These are phyloP conservation scores for Solanum sparsipilum DNA, from an alignment of 257 asterid species.

Conservation along the genomic window DNA sequence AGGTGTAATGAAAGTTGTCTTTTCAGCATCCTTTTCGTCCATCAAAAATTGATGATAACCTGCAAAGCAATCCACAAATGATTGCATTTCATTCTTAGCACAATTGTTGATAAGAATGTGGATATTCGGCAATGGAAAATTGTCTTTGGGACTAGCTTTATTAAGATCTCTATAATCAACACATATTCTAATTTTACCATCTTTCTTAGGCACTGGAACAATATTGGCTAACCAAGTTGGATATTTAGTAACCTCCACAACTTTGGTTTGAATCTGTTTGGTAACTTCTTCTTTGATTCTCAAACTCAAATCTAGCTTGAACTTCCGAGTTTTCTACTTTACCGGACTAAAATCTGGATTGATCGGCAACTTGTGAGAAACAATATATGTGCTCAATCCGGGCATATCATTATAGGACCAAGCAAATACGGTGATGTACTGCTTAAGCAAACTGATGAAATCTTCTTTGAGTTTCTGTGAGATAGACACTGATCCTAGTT, in stretches of 20 bases:
- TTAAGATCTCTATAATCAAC: no score
- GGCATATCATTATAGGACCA: neutral
- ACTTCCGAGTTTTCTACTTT: no score
- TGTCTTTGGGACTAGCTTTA: neutral
- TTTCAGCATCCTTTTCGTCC: no score
- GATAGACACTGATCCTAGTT: neutral
- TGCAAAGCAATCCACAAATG: no score
- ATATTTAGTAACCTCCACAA: neutral
- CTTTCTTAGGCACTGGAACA: neutral
- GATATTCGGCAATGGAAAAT: neutral
- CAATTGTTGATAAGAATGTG: no score
- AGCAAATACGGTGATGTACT: neutral
- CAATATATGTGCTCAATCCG: no score
- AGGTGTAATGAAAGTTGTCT: neutral
- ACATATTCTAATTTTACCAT: neutral
- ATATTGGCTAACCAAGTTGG: neutral
- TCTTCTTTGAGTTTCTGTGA: neutral
- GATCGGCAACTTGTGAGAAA: no score
- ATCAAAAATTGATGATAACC: no score
- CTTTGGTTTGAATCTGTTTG: neutral
- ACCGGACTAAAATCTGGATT: no score
- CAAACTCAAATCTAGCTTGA: neutral
- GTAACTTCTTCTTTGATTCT: neutral
- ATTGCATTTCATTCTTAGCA: neutral
- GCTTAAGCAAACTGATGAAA: neutral